A percentile compares a stretch with the other conserved stretches of the same genome.
phyloP scores from a whole-genome alignment of 73 alveolate species.

The Tetrahymena malaccensis region DNA sequence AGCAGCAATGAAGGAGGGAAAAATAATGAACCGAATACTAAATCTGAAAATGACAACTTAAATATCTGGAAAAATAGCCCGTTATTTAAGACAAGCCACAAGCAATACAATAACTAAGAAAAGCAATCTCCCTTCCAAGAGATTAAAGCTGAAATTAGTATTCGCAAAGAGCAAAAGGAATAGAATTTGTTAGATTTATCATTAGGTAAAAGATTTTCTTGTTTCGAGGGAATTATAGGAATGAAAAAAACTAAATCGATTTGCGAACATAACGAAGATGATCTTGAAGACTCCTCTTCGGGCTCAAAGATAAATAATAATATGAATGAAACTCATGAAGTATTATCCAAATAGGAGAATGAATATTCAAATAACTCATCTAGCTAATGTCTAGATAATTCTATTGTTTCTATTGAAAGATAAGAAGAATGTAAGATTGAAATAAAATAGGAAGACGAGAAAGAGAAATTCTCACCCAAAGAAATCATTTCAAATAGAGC shows the following conservation, averaged over 20 bases:
- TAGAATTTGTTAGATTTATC: not conserved
- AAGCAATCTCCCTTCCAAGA: not conserved
- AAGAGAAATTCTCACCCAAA: not conserved
- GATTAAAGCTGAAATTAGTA: not conserved
- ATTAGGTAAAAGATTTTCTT: not conserved
- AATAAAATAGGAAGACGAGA: too few relatives aligned
- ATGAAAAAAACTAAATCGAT: not conserved
- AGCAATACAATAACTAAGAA: not conserved
- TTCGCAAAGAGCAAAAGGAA: not conserved
- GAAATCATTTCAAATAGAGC: not conserved
- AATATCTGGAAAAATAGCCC: not conserved
- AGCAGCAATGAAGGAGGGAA: not conserved
- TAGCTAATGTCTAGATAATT: not conserved
- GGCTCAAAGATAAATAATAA: not conserved
- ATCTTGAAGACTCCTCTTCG: not conserved
- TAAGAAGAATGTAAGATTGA: too few relatives aligned
- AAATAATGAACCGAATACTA: not conserved
- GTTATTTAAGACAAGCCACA: not conserved
- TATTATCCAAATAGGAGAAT: too few relatives aligned
- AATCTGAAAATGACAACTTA: not conserved
- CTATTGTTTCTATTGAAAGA: not conserved
- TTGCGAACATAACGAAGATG: not conserved
- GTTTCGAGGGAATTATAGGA: not conserved
- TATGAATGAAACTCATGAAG: not conserved
- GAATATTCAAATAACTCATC: not conserved